Evolutionary conservation across 169 alveolate genomes (phyloP), one percentile per base, ranked within the genome.

Genomic region (Cryptosporidium sp.): DNA sequence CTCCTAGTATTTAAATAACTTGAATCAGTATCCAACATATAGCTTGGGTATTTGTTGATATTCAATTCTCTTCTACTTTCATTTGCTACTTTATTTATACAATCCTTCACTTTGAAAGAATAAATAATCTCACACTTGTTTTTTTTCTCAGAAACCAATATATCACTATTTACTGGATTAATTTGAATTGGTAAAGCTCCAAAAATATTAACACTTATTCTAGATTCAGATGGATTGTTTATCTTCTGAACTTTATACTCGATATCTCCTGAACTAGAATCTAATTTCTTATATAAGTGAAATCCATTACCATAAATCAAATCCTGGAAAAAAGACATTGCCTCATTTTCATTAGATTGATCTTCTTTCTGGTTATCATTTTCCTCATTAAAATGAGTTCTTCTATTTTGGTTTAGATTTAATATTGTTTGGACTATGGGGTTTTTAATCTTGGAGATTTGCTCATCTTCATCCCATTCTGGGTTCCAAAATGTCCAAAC

Each of bases 401-500:
- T 59, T 35, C 50, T 65, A 14, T 4, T 10, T 35, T 37, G 5
- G 6, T 35, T 65, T 23, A 26, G 51, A 31, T 35, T 37, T 29
- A 65, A 65, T 8, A 65, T 65, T 0, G 18, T 0, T 37, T 35
- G 71, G 31, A 65, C 16, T 65, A 65, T 26, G 3, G 71, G 71
- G 16, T 65, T 65, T 10, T 21, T 65, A 3, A 37, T 35, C 18
- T 65, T 7, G 6, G 50, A 37, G 21, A 65, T 21, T 1, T n/a
- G 23, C 9, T 12, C 73, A n/a, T 26, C 55, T 3, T 80, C 35
- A 41, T 62, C 43, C 89, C 89, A 80, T 18, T 80, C 80, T 0
- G 48, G 35, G 35, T 80, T 80, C 89, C 89, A 80, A 65, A 80
- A 80, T 21, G 89, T 65, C 89, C 89, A 80, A 9, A 80, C 68